Evolutionary conservation across 371 early-diverging fungal species (phyloP), one percentile per base, ranked within the genome.

Genomic region (Zychaea mexicana): DNA sequence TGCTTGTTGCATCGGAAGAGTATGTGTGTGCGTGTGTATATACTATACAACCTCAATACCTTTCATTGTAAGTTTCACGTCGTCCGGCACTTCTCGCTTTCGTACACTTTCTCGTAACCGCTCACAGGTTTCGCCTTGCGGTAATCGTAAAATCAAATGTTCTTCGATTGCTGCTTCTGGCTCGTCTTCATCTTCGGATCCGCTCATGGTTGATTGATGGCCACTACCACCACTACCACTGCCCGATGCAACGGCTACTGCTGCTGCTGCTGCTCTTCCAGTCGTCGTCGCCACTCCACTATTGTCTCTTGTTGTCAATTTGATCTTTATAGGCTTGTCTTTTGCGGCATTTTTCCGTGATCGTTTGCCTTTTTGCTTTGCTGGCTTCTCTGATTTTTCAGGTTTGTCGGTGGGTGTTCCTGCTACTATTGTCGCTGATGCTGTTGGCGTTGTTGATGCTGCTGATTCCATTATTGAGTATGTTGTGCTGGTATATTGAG

Each of bases 61-160:
- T 81, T 83, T 77, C 66, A 92, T 91, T 19, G 71, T 64, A 19
- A 93, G 62, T 26, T 79, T 82, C 47, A 92, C 68, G 21, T 88
- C 83, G 21, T 92, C 90, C 8, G 88, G 85, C 5, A 92, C 73
- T 42, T 88, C 88, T 61, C 93, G 85, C 36, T 83, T 78, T 42
- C 80, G 75, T 6, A 93, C 93, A n/a, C 79, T 68, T 38, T 90
- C 88, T 47, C 86, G 72, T 54, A 96, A 77, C 6, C 75, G 69
- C 26, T 88, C 83, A 8, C 85, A 74, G 76, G 89, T 77, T 17
- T 84, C 78, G 1, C 82, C 87, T 12, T 89, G 82, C 1, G 92
- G 85, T 30, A 96, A 68, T n/a, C 96, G 83, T 33, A 96, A 71
- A 12, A 96, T 90, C 66, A 94, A 79, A 39, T 93, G 92, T 57